Evolutionary conservation across 345 rosid species (phyloP).

Genomic region (Linum usitatissimum): DNA sequence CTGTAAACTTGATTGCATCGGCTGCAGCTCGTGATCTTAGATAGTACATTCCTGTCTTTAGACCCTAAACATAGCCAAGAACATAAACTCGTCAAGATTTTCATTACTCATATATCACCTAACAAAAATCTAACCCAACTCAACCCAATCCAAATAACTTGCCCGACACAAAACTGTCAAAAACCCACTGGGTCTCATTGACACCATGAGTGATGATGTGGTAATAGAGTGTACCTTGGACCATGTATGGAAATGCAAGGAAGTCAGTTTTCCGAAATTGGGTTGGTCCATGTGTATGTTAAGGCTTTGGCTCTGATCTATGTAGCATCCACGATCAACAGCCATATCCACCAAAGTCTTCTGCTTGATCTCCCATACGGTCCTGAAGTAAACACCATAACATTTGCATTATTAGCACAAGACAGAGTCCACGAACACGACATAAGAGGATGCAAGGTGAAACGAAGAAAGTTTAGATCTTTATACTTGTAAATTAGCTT

Average conservation of each 20-base stretch:
- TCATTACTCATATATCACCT: too few species aligned
- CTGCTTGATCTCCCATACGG: conserved; percentile 97
- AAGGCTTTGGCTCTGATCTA: conserved; percentile 93
- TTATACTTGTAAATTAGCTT: conserved; percentile 69
- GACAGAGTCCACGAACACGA: not conserved
- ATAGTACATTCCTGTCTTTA: conserved; percentile 93
- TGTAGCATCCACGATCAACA: conserved; percentile 80
- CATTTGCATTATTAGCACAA: conserved; percentile 1
- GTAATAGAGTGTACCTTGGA: conserved; percentile 40
- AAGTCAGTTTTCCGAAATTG: conserved; percentile 66
- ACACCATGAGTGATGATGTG: not conserved
- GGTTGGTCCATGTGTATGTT: conserved; percentile 91
- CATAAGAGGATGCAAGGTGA: not conserved
- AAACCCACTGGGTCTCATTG: too few species aligned
- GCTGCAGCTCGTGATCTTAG: conserved; percentile 88
- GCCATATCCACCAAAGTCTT: conserved; percentile 85
- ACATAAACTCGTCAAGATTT: too few species aligned
- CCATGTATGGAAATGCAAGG: conserved; percentile 80
- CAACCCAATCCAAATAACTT: too few species aligned
- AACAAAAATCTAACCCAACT: too few species aligned
- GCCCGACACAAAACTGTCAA: too few species aligned
- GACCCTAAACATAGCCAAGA: conserved; percentile 32
- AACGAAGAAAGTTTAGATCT: not conserved
- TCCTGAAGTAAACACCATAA: conserved; percentile 30
- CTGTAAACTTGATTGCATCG: conserved; percentile 97